Evolutionary conservation across 495 filamentous ascomycete species (phyloP).

Genomic region (Lepidopterella palustris): DNA sequence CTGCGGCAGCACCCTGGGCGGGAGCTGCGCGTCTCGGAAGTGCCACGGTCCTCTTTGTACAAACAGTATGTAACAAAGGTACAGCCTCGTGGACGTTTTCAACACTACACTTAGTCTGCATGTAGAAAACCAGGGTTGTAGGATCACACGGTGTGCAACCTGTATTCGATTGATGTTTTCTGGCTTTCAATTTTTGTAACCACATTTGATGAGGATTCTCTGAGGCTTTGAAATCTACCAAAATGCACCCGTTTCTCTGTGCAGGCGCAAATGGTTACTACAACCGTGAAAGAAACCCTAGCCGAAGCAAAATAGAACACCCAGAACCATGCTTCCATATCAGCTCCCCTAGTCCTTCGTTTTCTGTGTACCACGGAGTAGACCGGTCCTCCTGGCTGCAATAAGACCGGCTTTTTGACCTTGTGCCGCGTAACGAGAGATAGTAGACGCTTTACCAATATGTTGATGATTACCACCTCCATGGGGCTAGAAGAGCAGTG

Average conservation of each 20-base stretch:
- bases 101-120: too few species aligned
- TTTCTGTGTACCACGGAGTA: conserved; percentile 99
- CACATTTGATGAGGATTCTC: background rate
- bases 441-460: conserved; percentile 99
- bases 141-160: too few species aligned
- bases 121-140: too few species aligned
- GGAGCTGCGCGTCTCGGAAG: background rate
- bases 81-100: background rate
- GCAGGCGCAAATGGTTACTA: background rate
- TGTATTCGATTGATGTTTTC: too few species aligned
- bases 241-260: background rate
- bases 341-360: conserved; percentile 68
- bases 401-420: conserved; percentile 99
- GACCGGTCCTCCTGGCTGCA: conserved; percentile 96
- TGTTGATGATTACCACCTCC: conserved; percentile 99
- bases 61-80: background rate
- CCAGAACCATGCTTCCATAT: background rate
- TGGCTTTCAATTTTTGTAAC: background rate
- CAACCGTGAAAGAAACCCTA: background rate
- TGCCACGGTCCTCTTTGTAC: too few species aligned
- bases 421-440: conserved; percentile 91
- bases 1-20: background rate
- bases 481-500: conserved; percentile 62
- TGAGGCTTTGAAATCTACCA: background rate
- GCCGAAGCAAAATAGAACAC: conserved; percentile 2